Conservation (phyloP, 768 basidiomycete species). For the Russula compacta region DNA sequence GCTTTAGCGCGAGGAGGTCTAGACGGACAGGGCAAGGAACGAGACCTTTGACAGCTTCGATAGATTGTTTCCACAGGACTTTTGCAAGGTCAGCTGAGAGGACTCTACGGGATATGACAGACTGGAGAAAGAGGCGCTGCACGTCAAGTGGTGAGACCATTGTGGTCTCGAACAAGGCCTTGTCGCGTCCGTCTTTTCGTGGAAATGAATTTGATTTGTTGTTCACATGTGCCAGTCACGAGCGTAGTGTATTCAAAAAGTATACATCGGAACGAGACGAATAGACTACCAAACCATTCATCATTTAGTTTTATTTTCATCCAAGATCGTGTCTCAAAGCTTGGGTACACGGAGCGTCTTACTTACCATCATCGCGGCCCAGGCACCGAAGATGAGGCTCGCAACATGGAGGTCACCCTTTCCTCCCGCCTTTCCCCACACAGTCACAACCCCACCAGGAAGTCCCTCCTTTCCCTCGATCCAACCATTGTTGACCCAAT, state of each 20-base stretch:
- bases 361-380: slow-evolving; percentile 97
- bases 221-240: no score
- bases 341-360: slow-evolving; percentile 90
- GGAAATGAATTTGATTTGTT: no score
- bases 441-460: slow-evolving; percentile 61
- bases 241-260: no score
- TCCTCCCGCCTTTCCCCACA: slow-evolving; percentile 65
- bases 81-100: slow-evolving; percentile 58
- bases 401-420: slow-evolving; percentile 80
- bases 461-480: slow-evolving; percentile 68
- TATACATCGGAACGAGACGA: not conserved
- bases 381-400: slow-evolving; percentile 66
- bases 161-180: slow-evolving; percentile 5
- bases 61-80: slow-evolving; percentile 57
- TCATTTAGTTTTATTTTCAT: not conserved
- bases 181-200: not conserved
- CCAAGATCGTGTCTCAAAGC: slow-evolving; percentile 31
- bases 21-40: slow-evolving; percentile 22
- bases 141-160: slow-evolving; percentile 53
- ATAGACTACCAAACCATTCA: not conserved
- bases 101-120: slow-evolving; percentile 60
- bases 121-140: slow-evolving; percentile 70
- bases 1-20: not conserved
- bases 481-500: slow-evolving; percentile 81
- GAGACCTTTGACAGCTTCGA: slow-evolving; percentile 53